These are phyloP conservation scores for Cladosporium sp. DNA, from an alignment of 2,329 filamentous ascomycete species.

Conservation along the genomic window DNA sequence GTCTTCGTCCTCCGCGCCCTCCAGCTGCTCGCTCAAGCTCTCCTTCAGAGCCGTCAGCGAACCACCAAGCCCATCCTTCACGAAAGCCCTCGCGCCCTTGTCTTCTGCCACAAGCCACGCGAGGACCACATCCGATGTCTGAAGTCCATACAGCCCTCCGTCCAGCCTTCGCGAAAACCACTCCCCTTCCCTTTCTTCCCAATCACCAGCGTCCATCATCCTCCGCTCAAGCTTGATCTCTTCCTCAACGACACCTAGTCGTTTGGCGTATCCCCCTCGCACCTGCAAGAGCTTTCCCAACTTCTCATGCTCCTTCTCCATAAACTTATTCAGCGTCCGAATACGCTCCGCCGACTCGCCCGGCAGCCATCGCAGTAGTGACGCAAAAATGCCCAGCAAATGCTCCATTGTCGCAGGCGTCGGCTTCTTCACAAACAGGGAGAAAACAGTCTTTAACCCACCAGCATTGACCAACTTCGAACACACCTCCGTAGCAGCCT, in stretches of 20 bases:
- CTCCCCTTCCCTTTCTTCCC: conserved; percentile 58
- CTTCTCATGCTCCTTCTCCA: conserved; percentile 91
- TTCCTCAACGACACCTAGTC: conserved; percentile 57
- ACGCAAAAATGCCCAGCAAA: conserved; percentile 75
- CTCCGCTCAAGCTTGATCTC: conserved; percentile 55
- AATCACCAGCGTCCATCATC: conserved; percentile 51
- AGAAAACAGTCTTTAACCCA: conserved; percentile 78
- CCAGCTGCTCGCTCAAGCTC: conserved; percentile 64
- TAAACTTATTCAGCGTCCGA: conserved; percentile 83
- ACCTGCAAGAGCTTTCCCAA: conserved; percentile 64
- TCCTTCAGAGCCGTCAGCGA: conserved; percentile 54
- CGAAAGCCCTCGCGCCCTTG: conserved; percentile 60
- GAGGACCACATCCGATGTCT: conserved; percentile 76
- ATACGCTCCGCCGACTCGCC: conserved; percentile 73
- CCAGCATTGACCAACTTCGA: conserved; percentile 72
- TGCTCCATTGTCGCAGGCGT: conserved; percentile 66
- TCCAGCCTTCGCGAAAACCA: conserved; percentile 73
- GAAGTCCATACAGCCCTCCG: conserved; percentile 75
- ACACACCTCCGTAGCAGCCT: conserved; percentile 56
- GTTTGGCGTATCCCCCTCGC: conserved; percentile 62
- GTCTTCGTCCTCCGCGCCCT: conserved; percentile 46
- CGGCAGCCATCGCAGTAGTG: conserved; percentile 72
- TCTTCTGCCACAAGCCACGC: conserved; percentile 94
- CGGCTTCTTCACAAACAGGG: conserved; percentile 78
- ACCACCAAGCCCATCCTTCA: conserved; percentile 57